These are phyloP conservation scores for Aspergillus biplanus DNA, from an alignment of 495 filamentous ascomycete genomes.

Conservation along the genomic window DNA sequence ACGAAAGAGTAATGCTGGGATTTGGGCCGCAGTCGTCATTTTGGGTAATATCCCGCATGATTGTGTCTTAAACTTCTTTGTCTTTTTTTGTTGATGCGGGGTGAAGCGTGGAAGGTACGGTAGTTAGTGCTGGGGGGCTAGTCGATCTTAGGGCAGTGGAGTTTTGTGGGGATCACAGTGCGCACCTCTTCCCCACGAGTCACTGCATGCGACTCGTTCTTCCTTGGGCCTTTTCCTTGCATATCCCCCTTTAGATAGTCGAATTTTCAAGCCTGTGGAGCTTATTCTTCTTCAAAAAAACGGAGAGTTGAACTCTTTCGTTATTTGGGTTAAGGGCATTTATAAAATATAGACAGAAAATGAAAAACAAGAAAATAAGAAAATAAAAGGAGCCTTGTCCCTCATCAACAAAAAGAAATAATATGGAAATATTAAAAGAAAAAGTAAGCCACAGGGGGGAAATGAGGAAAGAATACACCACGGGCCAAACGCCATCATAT, in stretches of 20 bases:
- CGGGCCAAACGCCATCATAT: slow-evolving; percentile 29
- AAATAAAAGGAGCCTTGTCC: slow-evolving; percentile 16
- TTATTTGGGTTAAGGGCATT: neutral
- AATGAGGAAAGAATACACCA: slow-evolving; percentile 15
- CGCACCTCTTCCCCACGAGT: neutral
- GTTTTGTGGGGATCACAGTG: neutral
- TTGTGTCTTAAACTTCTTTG: neutral
- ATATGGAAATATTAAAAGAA: slow-evolving; percentile 9
- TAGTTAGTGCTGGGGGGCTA: too few relatives aligned
- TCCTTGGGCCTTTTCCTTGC: neutral
- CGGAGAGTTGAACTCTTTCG: neutral
- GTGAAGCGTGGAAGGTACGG: too few relatives aligned
- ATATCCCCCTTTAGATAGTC: neutral
- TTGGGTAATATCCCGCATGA: neutral
- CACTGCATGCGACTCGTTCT: neutral
- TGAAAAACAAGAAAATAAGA: slow-evolving; percentile 5
- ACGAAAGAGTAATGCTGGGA: too few relatives aligned
- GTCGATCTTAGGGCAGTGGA: too few relatives aligned
- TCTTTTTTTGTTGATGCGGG: too few relatives aligned
- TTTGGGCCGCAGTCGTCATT: neutral
- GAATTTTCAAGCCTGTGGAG: too few relatives aligned
- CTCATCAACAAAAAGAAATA: slow-evolving; percentile 15
- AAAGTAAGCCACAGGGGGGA: slow-evolving; percentile 13
- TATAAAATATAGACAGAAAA: slow-evolving; percentile 17
- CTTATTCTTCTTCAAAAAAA: neutral